A percentile compares a stretch with the other conserved stretches of the same genome.
These are phyloP conservation scores for Mucor velutinosus DNA, from an alignment of 371 early-diverging fungal species.

Conservation along the genomic window DNA sequence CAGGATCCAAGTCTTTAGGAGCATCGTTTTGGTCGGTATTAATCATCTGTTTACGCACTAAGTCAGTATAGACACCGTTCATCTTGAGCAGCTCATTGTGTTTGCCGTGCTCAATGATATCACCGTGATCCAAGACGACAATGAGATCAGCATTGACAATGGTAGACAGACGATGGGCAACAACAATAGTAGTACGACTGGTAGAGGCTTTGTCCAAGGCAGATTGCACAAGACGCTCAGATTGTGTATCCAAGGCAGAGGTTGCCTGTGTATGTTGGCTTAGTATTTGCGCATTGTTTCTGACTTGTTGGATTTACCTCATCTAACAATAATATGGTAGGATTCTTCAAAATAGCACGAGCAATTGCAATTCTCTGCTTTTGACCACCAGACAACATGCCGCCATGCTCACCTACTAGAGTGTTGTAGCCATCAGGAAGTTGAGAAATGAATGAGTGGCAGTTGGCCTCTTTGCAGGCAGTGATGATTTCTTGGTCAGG, in stretches of 20 bases:
- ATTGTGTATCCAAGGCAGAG: conserved; percentile 73
- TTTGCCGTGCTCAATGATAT: conserved; percentile 66
- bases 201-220: conserved; percentile 78
- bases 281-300: too few relatives aligned
- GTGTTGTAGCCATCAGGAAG: conserved; percentile 77
- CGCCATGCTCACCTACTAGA: conserved; percentile 52
- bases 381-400: conserved; percentile 84
- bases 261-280: conserved; percentile 56
- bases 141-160: too few relatives aligned
- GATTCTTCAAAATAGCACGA: conserved; percentile 70
- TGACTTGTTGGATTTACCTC: conserved; percentile 52
- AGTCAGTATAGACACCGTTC: conserved; percentile 45
- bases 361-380: conserved; percentile 81
- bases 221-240: conserved; percentile 78
- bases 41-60: conserved; percentile 50
- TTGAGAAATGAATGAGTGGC: conserved; percentile 61
- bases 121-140: too few relatives aligned
- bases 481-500: conserved; percentile 57
- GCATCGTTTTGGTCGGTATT: too few relatives aligned
- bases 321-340: conserved; percentile 69
- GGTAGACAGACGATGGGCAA: too few relatives aligned
- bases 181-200: too few relatives aligned
- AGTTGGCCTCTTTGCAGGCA: conserved; percentile 74
- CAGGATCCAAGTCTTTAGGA: too few relatives aligned
- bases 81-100: conserved; percentile 56